These are phyloP conservation scores for Aspergillus tamarii DNA, from an alignment of 2,329 filamentous ascomycete species.

Conservation along the genomic window DNA sequence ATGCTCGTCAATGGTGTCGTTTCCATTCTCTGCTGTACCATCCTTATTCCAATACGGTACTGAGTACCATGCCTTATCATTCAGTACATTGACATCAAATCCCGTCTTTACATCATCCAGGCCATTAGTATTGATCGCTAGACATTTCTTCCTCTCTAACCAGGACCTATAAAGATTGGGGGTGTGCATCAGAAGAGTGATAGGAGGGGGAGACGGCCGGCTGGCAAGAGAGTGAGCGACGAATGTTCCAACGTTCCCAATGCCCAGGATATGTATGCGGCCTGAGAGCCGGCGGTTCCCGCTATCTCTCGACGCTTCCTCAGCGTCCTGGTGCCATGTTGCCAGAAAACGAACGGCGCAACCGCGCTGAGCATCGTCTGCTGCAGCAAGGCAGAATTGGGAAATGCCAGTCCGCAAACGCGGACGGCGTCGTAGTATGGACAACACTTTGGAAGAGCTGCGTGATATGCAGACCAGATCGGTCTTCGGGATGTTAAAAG, in stretches of 20 bases:
- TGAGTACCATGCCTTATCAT: constrained; percentile 37
- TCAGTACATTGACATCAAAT: constrained; percentile 48
- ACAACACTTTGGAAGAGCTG: constrained; percentile 37
- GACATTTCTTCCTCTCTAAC: constrained; percentile 25
- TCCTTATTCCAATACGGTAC: constrained; percentile 28
- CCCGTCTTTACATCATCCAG: constrained; percentile 47
- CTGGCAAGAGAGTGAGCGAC: constrained; percentile 70
- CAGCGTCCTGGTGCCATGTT: constrained; percentile 33
- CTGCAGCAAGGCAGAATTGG: constrained; percentile 17
- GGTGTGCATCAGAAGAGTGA: constrained; percentile 73
- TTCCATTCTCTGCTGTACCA: constrained; percentile 14
- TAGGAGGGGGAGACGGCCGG: constrained; percentile 72
- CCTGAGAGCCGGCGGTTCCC: constrained; percentile 34
- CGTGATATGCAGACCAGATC: neutral
- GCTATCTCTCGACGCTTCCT: constrained; percentile 25
- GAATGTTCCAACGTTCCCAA: constrained; percentile 77
- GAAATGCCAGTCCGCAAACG: constrained; percentile 33
- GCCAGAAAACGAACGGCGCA: constrained; percentile 24
- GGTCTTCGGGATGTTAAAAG: neutral
- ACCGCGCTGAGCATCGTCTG: neutral
- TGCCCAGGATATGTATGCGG: constrained; percentile 66
- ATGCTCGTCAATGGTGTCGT: constrained; percentile 11
- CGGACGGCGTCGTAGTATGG: constrained; percentile 37
- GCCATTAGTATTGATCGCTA: constrained; percentile 43
- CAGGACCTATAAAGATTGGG: constrained; percentile 29